These are phyloP conservation scores for Kluyveromyces sp. DNA, from an alignment of 1,139 yeast genomes.

Conservation along the genomic window DNA sequence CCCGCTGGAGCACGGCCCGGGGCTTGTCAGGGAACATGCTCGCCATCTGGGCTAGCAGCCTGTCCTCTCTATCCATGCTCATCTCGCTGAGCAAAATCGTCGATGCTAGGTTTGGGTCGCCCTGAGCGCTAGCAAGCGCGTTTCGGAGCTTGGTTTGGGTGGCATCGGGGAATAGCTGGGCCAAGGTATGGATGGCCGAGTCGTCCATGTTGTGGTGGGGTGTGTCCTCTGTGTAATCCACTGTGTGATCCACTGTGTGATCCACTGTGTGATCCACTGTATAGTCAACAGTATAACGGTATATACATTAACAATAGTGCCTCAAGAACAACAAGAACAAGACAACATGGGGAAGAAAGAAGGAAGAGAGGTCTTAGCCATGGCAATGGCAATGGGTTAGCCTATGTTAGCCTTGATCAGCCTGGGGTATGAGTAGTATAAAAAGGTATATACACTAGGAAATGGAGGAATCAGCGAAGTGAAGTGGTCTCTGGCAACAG, in stretches of 20 bases:
- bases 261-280: neutral
- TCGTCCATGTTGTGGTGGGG: neutral
- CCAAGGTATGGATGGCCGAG: conserved; percentile 5
- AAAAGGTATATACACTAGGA: too few species aligned
- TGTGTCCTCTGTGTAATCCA: too few species aligned
- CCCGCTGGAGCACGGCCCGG: conserved; percentile 6
- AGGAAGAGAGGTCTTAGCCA: too few species aligned
- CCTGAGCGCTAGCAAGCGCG: conserved; percentile 16
- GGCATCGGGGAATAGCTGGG: conserved; percentile 19
- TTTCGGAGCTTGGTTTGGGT: conserved; percentile 7
- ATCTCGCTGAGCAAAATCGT: conserved; percentile 21
- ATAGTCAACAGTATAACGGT: neutral
- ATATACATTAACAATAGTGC: neutral
- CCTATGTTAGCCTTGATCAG: too few species aligned
- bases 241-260: too few species aligned
- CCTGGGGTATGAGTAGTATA: too few species aligned
- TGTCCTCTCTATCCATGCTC: conserved; percentile 4
- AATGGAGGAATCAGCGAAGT: too few species aligned
- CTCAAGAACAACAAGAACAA: neutral
- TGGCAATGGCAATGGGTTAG: too few species aligned
- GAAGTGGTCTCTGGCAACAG: too few species aligned
- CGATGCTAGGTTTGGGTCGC: conserved; percentile 21
- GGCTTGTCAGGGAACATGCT: conserved; percentile 14
- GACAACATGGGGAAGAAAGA: neutral
- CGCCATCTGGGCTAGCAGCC: conserved; percentile 5